These are phyloP conservation scores for Conticribra guillardii DNA, from an alignment of 108 stramenopile species.

Conservation along the genomic window DNA sequence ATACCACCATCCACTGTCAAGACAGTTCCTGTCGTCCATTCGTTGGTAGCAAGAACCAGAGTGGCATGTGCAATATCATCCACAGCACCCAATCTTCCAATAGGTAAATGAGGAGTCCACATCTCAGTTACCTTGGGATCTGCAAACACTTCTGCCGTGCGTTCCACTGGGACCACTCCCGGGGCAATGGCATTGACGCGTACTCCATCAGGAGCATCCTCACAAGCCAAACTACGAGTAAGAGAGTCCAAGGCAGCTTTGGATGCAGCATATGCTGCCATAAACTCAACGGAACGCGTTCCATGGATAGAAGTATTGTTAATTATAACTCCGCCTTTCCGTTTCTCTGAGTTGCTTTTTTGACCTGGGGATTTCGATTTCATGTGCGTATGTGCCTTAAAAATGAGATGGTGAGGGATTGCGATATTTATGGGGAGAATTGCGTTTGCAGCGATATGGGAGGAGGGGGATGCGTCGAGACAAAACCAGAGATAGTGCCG, in stretches of 20 bases:
- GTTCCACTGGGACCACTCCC: constrained; percentile 70
- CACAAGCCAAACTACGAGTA: constrained; percentile 55
- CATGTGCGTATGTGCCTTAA: too few species aligned
- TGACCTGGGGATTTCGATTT: not conserved
- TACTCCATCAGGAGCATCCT: constrained; percentile 51
- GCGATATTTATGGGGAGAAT: too few species aligned
- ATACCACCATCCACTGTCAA: constrained; percentile 73
- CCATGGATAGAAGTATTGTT: constrained; percentile 72
- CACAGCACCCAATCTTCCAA: constrained; percentile 52
- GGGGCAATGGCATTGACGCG: constrained; percentile 69
- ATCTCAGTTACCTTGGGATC: constrained; percentile 32
- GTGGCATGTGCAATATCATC: constrained; percentile 63
- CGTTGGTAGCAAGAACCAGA: constrained; percentile 55
- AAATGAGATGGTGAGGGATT: too few species aligned
- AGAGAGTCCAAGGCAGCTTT: constrained; percentile 67
- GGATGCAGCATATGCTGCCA: constrained; percentile 64
- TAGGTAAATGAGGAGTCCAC: constrained; percentile 57
- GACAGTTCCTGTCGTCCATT: constrained; percentile 68
- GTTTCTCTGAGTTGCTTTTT: too few species aligned
- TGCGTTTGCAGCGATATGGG: too few species aligned
- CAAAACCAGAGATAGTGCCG: too few species aligned
- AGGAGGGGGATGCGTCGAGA: too few species aligned
- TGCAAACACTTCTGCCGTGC: constrained; percentile 46
- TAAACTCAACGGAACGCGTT: constrained; percentile 57
- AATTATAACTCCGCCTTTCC: constrained; percentile 56